phyloP scores from a whole-genome alignment of 805 yeast genomes.

The Wickerhamiella domercqiae region DNA sequence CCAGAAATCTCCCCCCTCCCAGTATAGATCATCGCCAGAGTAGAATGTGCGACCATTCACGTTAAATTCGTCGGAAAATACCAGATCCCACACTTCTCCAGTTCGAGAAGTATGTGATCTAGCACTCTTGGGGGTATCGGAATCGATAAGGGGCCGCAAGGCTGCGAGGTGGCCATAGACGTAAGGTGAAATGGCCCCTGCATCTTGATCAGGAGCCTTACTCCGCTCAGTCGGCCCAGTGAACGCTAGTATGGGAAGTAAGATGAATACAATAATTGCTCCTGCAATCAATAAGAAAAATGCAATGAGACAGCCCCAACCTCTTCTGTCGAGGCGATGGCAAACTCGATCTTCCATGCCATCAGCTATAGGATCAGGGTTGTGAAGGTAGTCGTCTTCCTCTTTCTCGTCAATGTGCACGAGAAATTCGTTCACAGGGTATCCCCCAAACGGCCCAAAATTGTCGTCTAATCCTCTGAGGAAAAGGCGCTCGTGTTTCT shows the following conservation, averaged over 20 bases:
- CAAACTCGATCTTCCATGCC: slow-evolving; percentile 51
- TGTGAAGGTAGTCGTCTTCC: slow-evolving; percentile 86
- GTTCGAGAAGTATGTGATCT: slow-evolving; percentile 35
- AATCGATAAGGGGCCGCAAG: slow-evolving; percentile 49
- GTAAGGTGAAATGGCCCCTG: slow-evolving; percentile 38
- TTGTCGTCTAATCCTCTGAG: no score
- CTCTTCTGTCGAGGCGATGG: slow-evolving; percentile 24
- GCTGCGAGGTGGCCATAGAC: slow-evolving; percentile 42
- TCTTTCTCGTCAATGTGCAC: slow-evolving; percentile 83
- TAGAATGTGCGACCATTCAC: slow-evolving; percentile 82
- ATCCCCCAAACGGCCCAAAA: slow-evolving; percentile 80
- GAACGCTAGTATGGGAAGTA: slow-evolving; percentile 72
- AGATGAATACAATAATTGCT: slow-evolving; percentile 50
- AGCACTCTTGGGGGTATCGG: slow-evolving; percentile 50
- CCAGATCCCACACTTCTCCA: slow-evolving; percentile 60
- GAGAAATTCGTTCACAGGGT: slow-evolving; percentile 87
- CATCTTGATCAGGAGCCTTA: slow-evolving; percentile 15
- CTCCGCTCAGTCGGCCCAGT: slow-evolving; percentile 40
- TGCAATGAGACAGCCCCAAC: slow-evolving; percentile 23
- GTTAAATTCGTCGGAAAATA: slow-evolving; percentile 83
- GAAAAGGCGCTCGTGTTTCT: no score
- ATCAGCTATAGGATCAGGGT: slow-evolving; percentile 90
- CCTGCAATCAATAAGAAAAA: slow-evolving; percentile 43
- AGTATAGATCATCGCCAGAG: slow-evolving; percentile 81
- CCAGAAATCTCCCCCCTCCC: slow-evolving; percentile 70